phyloP scores from a whole-genome alignment of 768 basidiomycete species.

The Leccinum ochraceum region DNA sequence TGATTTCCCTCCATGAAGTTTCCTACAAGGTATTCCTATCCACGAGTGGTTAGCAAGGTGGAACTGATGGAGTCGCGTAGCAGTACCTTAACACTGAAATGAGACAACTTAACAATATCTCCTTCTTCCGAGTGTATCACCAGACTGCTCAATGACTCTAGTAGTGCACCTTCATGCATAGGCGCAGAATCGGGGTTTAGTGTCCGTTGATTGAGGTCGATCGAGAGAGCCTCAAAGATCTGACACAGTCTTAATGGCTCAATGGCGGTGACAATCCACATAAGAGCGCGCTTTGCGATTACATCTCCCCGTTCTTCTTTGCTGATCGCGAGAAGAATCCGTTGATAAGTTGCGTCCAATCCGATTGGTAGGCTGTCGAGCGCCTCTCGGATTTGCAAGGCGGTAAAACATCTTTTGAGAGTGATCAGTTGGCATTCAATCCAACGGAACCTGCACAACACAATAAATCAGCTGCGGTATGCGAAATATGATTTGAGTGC shows the following conservation, averaged over 20 bases:
- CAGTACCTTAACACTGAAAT: not conserved
- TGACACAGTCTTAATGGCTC: not conserved
- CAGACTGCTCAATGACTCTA: not conserved
- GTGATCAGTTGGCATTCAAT: not conserved
- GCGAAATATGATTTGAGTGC: not conserved
- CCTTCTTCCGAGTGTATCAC: not conserved
- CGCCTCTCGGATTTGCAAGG: not conserved
- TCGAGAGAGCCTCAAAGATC: not conserved
- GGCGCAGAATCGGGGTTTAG: not conserved
- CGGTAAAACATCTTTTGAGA: not conserved
- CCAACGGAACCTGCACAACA: not conserved
- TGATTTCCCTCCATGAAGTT: not conserved
- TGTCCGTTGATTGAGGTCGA: not conserved
- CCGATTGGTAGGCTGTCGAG: not conserved
- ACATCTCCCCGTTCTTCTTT: not conserved
- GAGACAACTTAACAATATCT: not conserved
- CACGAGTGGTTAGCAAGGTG: not conserved
- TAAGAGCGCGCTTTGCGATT: not conserved
- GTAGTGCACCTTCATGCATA: not conserved
- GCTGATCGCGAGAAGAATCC: not conserved
- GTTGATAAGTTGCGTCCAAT: not conserved
- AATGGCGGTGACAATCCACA: not conserved
- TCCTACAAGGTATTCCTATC: not conserved
- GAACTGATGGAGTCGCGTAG: not conserved
- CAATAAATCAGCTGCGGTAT: not conserved